phyloP scores from a whole-genome alignment of 805 yeast genomes.

The Candida awuae region DNA sequence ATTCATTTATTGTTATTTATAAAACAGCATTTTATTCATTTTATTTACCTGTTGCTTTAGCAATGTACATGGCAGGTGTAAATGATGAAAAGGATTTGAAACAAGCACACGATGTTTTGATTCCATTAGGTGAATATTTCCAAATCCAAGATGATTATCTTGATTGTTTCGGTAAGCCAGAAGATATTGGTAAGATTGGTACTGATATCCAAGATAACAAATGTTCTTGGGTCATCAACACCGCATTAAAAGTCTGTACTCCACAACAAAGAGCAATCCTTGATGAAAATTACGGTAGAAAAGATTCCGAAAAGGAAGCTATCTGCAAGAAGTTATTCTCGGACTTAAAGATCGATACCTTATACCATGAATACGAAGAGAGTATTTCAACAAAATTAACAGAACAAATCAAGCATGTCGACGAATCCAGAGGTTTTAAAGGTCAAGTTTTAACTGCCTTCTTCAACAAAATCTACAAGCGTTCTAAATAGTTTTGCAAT shows the following conservation, averaged over 20 bases:
- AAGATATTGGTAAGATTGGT: conserved; percentile 96
- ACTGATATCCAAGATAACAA: conserved; percentile 98
- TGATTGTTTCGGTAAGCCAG: conserved; percentile 96
- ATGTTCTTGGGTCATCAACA: conserved; percentile 96
- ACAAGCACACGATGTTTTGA: conserved; percentile 80
- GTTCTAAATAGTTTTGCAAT: conserved; percentile 55
- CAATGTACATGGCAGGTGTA: conserved; percentile 88
- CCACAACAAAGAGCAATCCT: conserved; percentile 76
- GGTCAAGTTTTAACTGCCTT: conserved; percentile 76
- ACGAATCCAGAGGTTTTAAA: conserved; percentile 92
- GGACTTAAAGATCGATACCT: conserved; percentile 61
- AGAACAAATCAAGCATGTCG: conserved; percentile 58
- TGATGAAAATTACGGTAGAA: conserved; percentile 86
- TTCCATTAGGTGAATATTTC: conserved; percentile 96
- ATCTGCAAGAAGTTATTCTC: conserved; percentile 64
- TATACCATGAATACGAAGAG: conserved; percentile 81
- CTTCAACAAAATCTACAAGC: conserved; percentile 86
- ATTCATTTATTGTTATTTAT: conserved; percentile 89
- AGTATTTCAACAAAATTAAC: conserved; percentile 55
- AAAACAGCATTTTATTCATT: conserved; percentile 97
- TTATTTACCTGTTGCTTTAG: conserved; percentile 94
- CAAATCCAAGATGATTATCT: conserved; percentile 97
- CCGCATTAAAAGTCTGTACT: conserved; percentile 71
- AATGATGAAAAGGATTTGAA: conserved; percentile 63
- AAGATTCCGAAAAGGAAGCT: conserved; percentile 60